Conservation (phyloP, 495 filamentous ascomycete genomes). For the Parathielavia appendiculata region DNA sequence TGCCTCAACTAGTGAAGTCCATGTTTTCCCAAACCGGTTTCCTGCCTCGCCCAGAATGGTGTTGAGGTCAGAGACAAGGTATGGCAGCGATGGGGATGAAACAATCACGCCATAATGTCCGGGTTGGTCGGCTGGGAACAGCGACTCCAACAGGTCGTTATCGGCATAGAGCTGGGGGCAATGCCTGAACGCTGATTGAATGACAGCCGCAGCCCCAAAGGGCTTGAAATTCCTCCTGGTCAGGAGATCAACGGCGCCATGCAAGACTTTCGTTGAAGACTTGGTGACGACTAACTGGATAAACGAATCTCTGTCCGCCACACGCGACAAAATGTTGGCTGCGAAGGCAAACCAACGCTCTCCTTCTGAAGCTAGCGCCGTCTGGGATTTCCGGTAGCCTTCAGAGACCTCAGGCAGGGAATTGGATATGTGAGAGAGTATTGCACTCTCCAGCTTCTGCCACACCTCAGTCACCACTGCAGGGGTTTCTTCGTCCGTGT, state of each 20-base stretch:
- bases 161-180: slow-evolving; percentile 26
- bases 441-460: slow-evolving; percentile 47
- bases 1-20: slow-evolving; percentile 31
- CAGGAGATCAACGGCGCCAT: slow-evolving; percentile 32
- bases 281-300: slow-evolving; percentile 11
- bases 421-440: slow-evolving; percentile 59
- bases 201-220: slow-evolving; percentile 66
- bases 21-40: slow-evolving; percentile 33
- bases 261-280: slow-evolving; percentile 29
- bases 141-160: slow-evolving; percentile 6
- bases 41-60: slow-evolving; percentile 33
- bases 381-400: slow-evolving; percentile 66
- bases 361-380: slow-evolving; percentile 54
- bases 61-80: slow-evolving; percentile 37
- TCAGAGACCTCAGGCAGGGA: slow-evolving; percentile 76
- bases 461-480: slow-evolving; percentile 37
- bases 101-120: slow-evolving; percentile 25
- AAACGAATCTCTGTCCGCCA: background rate
- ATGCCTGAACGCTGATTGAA: slow-evolving; percentile 43
- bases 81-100: slow-evolving; percentile 32
- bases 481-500: slow-evolving; percentile 24
- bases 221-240: slow-evolving; percentile 68
- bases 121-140: slow-evolving; percentile 21
- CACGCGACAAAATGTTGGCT: slow-evolving; percentile 32
- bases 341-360: slow-evolving; percentile 59